Conservation (phyloP, 2,329 filamentous ascomycete species). For the Aureobasidium namibiae region DNA sequence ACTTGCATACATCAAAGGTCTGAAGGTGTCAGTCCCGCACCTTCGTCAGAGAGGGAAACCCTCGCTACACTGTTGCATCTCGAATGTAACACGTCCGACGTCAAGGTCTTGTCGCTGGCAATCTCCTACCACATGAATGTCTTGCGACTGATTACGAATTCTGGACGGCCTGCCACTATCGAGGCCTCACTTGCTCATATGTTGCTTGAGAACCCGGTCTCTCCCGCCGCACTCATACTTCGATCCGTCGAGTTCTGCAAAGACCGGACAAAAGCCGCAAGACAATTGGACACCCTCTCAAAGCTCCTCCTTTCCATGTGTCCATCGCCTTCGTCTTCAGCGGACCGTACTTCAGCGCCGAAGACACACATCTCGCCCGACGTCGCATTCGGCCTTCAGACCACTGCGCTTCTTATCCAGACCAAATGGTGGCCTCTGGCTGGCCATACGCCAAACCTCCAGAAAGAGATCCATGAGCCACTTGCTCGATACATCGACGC, state of each 20-base stretch:
- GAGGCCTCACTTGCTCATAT: conserved; percentile 52
- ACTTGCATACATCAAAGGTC: conserved; percentile 14
- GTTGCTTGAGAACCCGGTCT: conserved; percentile 43
- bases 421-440: conserved; percentile 59
- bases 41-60: conserved; percentile 31
- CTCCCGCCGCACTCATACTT: conserved; percentile 51
- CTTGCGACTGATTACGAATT: conserved; percentile 53
- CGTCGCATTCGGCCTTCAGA: conserved; percentile 54
- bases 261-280: conserved; percentile 48
- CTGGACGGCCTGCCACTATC: conserved; percentile 51
- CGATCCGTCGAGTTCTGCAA: conserved; percentile 40
- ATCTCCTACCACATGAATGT: conserved; percentile 57
- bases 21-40: neutral
- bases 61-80: conserved; percentile 58
- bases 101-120: conserved; percentile 43
- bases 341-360: conserved; percentile 49
- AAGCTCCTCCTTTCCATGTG: conserved; percentile 58
- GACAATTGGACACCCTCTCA: conserved; percentile 59
- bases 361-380: conserved; percentile 50
- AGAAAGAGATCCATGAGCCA: conserved; percentile 59
- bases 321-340: conserved; percentile 56
- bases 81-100: conserved; percentile 31
- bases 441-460: conserved; percentile 50
- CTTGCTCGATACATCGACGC: conserved; percentile 56
- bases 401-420: conserved; percentile 53